phyloP scores from a whole-genome alignment of 441 rosid species.

The Rhodomyrtus psidioides region DNA sequence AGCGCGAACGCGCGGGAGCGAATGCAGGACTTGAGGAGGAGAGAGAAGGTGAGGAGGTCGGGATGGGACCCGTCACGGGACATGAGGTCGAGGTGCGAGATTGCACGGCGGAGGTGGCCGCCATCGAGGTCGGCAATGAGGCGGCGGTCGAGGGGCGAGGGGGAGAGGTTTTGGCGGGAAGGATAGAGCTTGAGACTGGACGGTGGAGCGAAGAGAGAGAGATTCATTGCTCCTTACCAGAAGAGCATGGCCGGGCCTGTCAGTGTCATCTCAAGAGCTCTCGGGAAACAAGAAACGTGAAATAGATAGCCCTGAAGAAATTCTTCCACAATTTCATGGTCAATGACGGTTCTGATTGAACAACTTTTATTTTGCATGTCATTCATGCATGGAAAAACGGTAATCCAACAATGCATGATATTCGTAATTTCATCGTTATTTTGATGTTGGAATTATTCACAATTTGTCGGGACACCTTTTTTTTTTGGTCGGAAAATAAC shows the following conservation, averaged over 20 bases:
- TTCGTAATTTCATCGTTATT: not conserved
- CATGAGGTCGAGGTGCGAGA: not conserved
- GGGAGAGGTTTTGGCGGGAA: not conserved
- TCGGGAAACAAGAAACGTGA: too few species aligned
- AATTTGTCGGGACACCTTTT: not conserved
- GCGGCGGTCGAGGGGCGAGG: not conserved
- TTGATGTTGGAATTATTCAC: not conserved
- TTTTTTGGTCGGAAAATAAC: too few species aligned
- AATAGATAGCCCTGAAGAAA: too few species aligned
- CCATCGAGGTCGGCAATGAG: not conserved
- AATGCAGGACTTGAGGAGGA: not conserved
- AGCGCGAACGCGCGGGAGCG: not conserved
- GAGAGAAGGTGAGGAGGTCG: not conserved
- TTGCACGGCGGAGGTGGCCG: not conserved
- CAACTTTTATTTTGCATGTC: too few species aligned
- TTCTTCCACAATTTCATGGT: too few species aligned
- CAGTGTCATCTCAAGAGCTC: too few species aligned
- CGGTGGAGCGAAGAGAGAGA: not conserved
- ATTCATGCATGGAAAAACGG: not conserved
- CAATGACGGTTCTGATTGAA: too few species aligned
- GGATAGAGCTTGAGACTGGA: not conserved
- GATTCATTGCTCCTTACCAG: not conserved
- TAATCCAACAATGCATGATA: not conserved
- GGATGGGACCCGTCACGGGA: not conserved
- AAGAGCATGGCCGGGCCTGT: not conserved